Percentiles rank a stretch among this genome's conserved stretches.
phyloP scores from a whole-genome alignment of 352 stramenopile species.

The Phytophthora fragariaefolia region DNA sequence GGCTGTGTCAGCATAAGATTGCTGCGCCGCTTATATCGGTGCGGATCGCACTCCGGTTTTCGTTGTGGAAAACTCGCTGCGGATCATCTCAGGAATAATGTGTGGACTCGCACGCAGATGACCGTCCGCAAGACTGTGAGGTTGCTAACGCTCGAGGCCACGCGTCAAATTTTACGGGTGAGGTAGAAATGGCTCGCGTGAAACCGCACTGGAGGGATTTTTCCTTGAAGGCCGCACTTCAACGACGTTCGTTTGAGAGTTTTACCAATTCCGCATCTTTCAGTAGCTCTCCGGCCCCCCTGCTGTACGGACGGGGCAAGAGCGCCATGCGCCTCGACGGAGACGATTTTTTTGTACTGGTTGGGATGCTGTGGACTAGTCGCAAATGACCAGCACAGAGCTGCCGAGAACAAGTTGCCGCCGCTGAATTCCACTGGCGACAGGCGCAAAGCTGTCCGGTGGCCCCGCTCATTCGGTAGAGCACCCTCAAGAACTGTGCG shows the following conservation, averaged over 20 bases:
- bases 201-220: no score
- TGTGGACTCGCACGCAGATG: background rate
- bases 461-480: slow-evolving; percentile 5
- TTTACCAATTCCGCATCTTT: no score
- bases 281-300: no score
- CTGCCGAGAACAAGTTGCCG: background rate
- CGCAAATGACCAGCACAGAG: background rate
- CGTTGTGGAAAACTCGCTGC: background rate
- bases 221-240: no score
- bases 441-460: slow-evolving; percentile 4
- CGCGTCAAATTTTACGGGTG: no score
- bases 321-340: no score
- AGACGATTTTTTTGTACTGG: no score
- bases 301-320: no score
- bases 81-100: background rate
- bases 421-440: slow-evolving; percentile 10
- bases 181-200: background rate
- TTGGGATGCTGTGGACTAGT: background rate
- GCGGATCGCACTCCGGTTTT: background rate
- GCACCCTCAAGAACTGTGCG: slow-evolving; percentile 12
- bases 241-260: no score
- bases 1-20: slow-evolving; percentile 5
- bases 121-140: no score
- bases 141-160: no score
- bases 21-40: background rate